Conservation (phyloP, 1,284 basidiomycete genomes). For the Cerrena zonata region DNA sequence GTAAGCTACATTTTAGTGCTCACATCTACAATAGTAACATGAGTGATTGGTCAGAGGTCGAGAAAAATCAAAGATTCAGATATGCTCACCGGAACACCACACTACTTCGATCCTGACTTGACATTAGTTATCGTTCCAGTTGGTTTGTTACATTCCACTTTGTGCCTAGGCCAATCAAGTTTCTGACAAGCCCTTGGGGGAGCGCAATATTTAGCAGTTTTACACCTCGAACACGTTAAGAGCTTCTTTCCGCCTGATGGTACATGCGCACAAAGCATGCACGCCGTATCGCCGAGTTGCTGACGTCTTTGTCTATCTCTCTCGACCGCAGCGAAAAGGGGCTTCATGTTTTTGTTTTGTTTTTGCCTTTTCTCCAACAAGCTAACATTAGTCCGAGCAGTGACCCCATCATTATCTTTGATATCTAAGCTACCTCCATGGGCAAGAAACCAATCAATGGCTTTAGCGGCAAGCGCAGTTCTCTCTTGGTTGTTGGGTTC, state of each 20-base stretch:
- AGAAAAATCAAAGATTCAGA: no score
- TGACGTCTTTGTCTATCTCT: slow-evolving; percentile 30
- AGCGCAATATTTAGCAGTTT: slow-evolving; percentile 12
- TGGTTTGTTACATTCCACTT: slow-evolving; percentile 7
- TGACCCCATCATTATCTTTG: slow-evolving; percentile 34
- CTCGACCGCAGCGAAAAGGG: slow-evolving; percentile 5
- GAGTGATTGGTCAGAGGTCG: no score
- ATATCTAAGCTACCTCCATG: slow-evolving; percentile 42
- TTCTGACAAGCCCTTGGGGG: slow-evolving; percentile 12
- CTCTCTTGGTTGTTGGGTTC: slow-evolving; percentile 17
- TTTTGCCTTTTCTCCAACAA: not conserved
- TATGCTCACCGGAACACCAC: no score
- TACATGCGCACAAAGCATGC: slow-evolving; percentile 31
- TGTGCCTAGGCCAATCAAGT: slow-evolving; percentile 16
- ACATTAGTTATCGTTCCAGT: no score
- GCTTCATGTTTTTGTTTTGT: not conserved
- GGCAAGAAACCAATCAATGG: slow-evolving; percentile 34
- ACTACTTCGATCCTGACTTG: no score
- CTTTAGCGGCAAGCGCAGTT: slow-evolving; percentile 21
- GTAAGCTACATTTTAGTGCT: no score
- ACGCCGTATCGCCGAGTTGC: slow-evolving; percentile 23
- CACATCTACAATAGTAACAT: no score
- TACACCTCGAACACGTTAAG: slow-evolving; percentile 23
- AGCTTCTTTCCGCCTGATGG: slow-evolving; percentile 22
- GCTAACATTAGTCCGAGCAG: slow-evolving; percentile 11